These are phyloP conservation scores for Madurella fahalii DNA, from an alignment of 2,329 filamentous ascomycete species.

Conservation along the genomic window DNA sequence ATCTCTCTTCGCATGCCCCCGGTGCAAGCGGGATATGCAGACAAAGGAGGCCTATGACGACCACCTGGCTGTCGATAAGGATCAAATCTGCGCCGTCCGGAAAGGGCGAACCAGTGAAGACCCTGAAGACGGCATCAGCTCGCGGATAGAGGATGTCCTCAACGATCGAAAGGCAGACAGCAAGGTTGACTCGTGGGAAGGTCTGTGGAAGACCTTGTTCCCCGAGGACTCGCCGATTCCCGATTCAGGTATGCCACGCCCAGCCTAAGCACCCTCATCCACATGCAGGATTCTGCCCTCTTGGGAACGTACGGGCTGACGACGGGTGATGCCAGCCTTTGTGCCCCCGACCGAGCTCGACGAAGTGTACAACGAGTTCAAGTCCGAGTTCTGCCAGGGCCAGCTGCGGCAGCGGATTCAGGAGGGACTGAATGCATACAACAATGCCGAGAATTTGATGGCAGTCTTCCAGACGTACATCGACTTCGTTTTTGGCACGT, in stretches of 20 bases:
- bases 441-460: background rate
- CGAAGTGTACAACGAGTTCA: conserved; percentile 22
- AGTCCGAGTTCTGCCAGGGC: background rate
- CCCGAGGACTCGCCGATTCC: conserved; percentile 6
- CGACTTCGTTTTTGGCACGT: conserved; percentile 13
- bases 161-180: conserved; percentile 22
- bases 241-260: conserved; percentile 12
- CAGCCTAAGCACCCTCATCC: too few relatives aligned
- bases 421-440: background rate
- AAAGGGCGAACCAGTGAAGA: conserved; percentile 10
- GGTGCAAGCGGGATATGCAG: conserved; percentile 20
- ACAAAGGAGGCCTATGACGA: conserved; percentile 12
- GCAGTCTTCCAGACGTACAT: conserved; percentile 12
- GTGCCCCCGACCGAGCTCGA: conserved; percentile 24
- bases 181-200: conserved; percentile 24
- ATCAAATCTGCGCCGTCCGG: conserved; percentile 18
- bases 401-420: conserved; percentile 4
- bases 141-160: conserved; percentile 15
- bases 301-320: background rate
- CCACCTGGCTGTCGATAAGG: conserved; percentile 14
- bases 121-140: conserved; percentile 26
- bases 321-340: conserved; percentile 15
- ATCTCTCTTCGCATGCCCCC: conserved; percentile 17
- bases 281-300: background rate
- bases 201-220: conserved; percentile 23